Evolutionary conservation across 2,329 filamentous ascomycete genomes (phyloP).

Genomic region (Botryotinia convoluta): DNA sequence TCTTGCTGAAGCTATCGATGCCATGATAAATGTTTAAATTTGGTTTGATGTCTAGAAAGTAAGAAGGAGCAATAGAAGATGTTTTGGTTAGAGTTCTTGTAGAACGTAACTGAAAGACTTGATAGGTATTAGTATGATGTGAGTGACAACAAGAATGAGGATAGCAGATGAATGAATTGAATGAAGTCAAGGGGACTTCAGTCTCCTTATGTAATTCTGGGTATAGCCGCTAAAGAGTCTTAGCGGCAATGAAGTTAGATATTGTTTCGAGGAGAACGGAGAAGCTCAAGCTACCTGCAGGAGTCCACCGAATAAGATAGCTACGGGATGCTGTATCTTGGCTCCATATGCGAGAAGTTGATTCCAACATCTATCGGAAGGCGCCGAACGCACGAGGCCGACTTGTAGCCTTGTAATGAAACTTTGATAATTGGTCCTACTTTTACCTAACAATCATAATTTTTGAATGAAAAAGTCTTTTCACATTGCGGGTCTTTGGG

Average conservation of each 20-base stretch:
- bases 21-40: constrained; percentile 44
- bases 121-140: constrained; percentile 1
- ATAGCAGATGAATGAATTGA: not conserved
- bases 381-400: constrained; percentile 18
- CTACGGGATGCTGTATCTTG: constrained; percentile 4
- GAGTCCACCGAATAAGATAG: constrained; percentile 10
- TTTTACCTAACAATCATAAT: constrained; percentile 15
- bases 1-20: constrained; percentile 60
- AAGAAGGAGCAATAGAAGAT: not conserved
- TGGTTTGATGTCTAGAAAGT: not conserved
- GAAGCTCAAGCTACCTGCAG: constrained; percentile 14
- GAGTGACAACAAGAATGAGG: constrained; percentile 15
- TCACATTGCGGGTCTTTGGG: not conserved
- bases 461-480: not conserved
- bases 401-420: constrained; percentile 14
- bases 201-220: constrained; percentile 12
- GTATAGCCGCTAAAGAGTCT: not conserved
- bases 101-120: not conserved
- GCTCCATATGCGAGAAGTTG: not conserved
- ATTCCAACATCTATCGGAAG: constrained; percentile 14
- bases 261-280: constrained; percentile 11
- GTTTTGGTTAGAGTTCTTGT: not conserved
- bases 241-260: constrained; percentile 7
- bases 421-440: not conserved
- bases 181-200: not conserved